phyloP scores from a whole-genome alignment of 2,329 filamentous ascomycete genomes.

The Epichloe elymi region DNA sequence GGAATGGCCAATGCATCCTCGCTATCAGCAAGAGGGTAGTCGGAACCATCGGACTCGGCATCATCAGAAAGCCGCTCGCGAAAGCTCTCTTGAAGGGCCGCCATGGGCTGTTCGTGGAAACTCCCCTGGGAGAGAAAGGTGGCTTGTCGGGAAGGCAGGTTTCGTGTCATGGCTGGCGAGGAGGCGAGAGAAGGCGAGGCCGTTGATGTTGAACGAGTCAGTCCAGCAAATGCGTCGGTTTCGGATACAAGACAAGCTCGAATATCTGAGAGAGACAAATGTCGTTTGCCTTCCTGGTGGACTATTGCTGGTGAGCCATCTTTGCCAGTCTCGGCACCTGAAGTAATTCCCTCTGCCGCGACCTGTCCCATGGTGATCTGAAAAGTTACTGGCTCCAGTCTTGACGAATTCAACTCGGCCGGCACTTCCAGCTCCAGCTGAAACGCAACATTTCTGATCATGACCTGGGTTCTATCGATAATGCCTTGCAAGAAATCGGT shows the following conservation, averaged over 20 bases:
- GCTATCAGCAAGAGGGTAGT: slow-evolving; percentile 30
- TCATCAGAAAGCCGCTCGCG: slow-evolving; percentile 12
- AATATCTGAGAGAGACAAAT: slow-evolving; percentile 49
- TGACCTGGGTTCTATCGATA: slow-evolving; percentile 55
- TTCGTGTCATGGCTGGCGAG: slow-evolving; percentile 37
- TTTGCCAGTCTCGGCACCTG: slow-evolving; percentile 15
- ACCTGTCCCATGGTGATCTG: slow-evolving; percentile 52
- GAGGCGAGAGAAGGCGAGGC: slow-evolving; percentile 27
- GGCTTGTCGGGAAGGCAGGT: slow-evolving; percentile 20
- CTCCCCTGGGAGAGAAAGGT: slow-evolving; percentile 16
- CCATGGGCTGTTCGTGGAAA: slow-evolving; percentile 13
- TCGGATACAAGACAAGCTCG: slow-evolving; percentile 55
- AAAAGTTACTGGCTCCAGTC: slow-evolving; percentile 45
- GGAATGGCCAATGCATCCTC: slow-evolving; percentile 44
- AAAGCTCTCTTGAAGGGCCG: slow-evolving; percentile 15
- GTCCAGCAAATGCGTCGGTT: slow-evolving; percentile 48
- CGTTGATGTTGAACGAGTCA: slow-evolving; percentile 44
- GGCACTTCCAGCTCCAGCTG: slow-evolving; percentile 50
- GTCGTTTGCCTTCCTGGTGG: slow-evolving; percentile 51
- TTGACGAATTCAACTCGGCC: slow-evolving; percentile 30
- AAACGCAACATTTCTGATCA: slow-evolving; percentile 51
- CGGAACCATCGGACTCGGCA: slow-evolving; percentile 10
- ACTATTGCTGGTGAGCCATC: slow-evolving; percentile 20
- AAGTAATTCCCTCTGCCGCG: slow-evolving; percentile 53
- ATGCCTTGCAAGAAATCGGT: slow-evolving; percentile 62